phyloP scores from a whole-genome alignment of 768 basidiomycete genomes.

The Nidula microcarpa region DNA sequence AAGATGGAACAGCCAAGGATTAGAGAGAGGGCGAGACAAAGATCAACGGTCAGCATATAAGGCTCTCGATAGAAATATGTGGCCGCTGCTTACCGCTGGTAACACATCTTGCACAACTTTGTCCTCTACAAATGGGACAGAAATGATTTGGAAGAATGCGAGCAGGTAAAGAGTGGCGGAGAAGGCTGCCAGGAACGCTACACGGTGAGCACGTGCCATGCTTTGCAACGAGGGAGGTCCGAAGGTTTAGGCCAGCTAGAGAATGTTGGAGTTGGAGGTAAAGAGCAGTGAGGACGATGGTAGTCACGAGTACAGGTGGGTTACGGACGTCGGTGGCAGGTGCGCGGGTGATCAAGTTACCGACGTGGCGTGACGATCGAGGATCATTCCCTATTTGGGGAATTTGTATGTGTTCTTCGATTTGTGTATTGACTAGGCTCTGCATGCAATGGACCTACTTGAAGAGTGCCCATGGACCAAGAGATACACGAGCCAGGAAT shows the following conservation, averaged over 20 bases:
- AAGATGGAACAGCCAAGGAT: not conserved
- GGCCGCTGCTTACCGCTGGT: conserved; percentile 48
- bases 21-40: not conserved
- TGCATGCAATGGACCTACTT: too few relatives aligned
- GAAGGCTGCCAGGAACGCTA: conserved; percentile 41
- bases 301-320: not conserved
- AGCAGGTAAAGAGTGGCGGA: conserved; percentile 51
- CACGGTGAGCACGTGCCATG: conserved; percentile 65
- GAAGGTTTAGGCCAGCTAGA: conserved; percentile 7
- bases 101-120: conserved; percentile 46
- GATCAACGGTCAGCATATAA: not conserved
- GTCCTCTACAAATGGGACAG: conserved; percentile 50
- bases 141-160: conserved; percentile 48
- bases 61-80: not conserved
- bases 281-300: not conserved
- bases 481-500: too few relatives aligned
- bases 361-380: conserved; percentile 4
- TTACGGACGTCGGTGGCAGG: not conserved
- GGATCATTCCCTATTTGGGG: not conserved
- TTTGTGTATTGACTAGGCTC: too few relatives aligned
- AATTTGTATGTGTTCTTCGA: not conserved
- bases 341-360: not conserved
- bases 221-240: conserved; percentile 3
- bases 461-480: too few relatives aligned
- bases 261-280: not conserved